Evolutionary conservation across 1,284 basidiomycete species (phyloP).

Genomic region (Ganoderma meredithae): DNA sequence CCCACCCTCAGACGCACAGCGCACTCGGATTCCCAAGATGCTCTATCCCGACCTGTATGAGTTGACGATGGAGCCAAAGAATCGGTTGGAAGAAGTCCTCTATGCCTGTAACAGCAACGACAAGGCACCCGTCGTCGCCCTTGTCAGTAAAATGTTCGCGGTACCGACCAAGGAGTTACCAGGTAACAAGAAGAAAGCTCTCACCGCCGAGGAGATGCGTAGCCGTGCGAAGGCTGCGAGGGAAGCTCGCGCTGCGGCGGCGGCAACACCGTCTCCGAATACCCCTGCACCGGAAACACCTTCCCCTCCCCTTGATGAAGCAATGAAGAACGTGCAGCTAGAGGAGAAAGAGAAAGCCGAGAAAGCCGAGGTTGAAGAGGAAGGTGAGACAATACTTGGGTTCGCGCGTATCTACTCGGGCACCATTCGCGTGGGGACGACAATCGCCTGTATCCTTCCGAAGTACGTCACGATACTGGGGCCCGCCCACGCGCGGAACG

Average conservation of each 20-base stretch:
- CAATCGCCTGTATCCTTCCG: constrained; percentile 83
- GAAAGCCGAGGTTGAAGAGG: constrained; percentile 40
- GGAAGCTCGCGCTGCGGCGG: constrained; percentile 51
- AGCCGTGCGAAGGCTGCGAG: constrained; percentile 70
- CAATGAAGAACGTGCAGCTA: constrained; percentile 34
- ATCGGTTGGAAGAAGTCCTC: constrained; percentile 84
- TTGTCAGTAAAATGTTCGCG: constrained; percentile 99
- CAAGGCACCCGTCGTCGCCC: constrained; percentile 77
- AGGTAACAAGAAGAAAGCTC: constrained; percentile 78
- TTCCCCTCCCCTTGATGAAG: constrained; percentile 35
- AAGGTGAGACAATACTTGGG: constrained; percentile 80
- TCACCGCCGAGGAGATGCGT: constrained; percentile 92
- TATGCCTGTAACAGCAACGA: constrained; percentile 75
- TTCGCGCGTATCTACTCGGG: constrained; percentile 97
- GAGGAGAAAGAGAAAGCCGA: constrained; percentile 34
- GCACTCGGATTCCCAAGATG: constrained; percentile 89
- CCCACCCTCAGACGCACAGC: constrained; percentile 85
- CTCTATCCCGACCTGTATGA: constrained; percentile 84
- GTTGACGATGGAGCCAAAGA: constrained; percentile 65
- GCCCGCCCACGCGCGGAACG: constrained; percentile 75
- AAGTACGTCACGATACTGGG: constrained; percentile 83
- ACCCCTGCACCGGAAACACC: constrained; percentile 29
- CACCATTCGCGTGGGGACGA: constrained; percentile 72
- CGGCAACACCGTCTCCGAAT: constrained; percentile 33
- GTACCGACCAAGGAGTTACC: constrained; percentile 84